phyloP scores from a whole-genome alignment of 345 rosid genomes.

The Dipteronia sinensis region DNA sequence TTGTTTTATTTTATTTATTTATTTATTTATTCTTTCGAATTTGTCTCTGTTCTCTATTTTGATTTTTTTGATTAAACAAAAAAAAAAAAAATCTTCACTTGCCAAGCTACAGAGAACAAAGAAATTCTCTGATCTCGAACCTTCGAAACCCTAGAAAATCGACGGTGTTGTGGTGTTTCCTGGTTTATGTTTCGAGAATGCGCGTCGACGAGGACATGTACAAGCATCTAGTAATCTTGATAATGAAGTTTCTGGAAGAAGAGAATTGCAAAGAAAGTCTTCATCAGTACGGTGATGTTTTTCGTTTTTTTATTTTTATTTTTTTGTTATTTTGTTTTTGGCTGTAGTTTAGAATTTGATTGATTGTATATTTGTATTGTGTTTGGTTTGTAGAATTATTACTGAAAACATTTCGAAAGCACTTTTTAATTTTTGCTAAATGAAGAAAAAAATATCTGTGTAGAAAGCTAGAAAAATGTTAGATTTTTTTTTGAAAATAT shows the following conservation, averaged over 20 bases:
- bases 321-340: too few species aligned
- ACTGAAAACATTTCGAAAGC: not conserved
- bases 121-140: not conserved
- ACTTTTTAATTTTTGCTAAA: too few species aligned
- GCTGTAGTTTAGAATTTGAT: not conserved
- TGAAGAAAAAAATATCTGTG: too few species aligned
- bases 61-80: not conserved
- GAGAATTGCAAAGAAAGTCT: slow-evolving; percentile 5
- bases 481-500: not conserved
- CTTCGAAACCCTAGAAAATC: slow-evolving; percentile 1
- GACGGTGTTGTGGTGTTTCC: too few species aligned
- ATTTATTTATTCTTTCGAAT: not conserved
- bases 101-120: not conserved
- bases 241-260: slow-evolving; percentile 7
- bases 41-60: not conserved
- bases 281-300: not conserved
- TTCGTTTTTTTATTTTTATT: not conserved
- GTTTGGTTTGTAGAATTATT: not conserved
- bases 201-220: not conserved
- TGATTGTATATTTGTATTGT: not conserved
- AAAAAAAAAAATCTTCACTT: not conserved
- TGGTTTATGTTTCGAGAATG: not conserved
- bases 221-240: slow-evolving; percentile 9
- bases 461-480: too few species aligned
- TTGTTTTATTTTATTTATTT: not conserved